These are phyloP conservation scores for Lodderomyces theae DNA, from an alignment of 1,139 yeast species.

Conservation along the genomic window DNA sequence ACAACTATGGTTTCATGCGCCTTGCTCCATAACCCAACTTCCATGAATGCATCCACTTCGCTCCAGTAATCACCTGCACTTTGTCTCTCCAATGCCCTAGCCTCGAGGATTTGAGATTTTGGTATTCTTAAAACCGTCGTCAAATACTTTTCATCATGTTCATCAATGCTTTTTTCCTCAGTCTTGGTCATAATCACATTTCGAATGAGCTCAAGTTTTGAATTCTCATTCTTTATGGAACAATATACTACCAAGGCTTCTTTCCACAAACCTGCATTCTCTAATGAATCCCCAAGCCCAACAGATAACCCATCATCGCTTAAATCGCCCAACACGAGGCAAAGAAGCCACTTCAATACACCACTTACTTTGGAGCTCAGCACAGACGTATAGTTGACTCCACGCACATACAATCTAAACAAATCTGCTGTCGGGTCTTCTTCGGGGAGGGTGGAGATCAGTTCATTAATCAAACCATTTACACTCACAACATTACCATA, in stretches of 20 bases:
- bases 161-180: slow-evolving; percentile 30
- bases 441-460: slow-evolving; percentile 14
- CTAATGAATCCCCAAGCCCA: slow-evolving; percentile 54
- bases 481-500: slow-evolving; percentile 47
- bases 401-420: slow-evolving; percentile 20
- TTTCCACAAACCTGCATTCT: slow-evolving; percentile 45
- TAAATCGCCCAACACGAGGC: slow-evolving; percentile 36
- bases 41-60: slow-evolving; percentile 60
- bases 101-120: slow-evolving; percentile 42
- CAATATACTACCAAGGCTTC: slow-evolving; percentile 63
- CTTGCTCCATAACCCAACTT: slow-evolving; percentile 58
- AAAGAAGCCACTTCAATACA: slow-evolving; percentile 55
- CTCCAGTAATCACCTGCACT: slow-evolving; percentile 41
- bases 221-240: slow-evolving; percentile 46
- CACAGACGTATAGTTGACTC: slow-evolving; percentile 5
- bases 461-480: slow-evolving; percentile 31
- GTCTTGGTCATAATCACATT: slow-evolving; percentile 49
- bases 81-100: slow-evolving; percentile 47
- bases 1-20: slow-evolving; percentile 61
- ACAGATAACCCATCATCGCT: slow-evolving; percentile 41
- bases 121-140: slow-evolving; percentile 45
- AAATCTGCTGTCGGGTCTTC: slow-evolving; percentile 21
- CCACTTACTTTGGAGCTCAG: slow-evolving; percentile 19
- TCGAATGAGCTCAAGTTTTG: slow-evolving; percentile 40
- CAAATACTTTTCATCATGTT: slow-evolving; percentile 33